Conservation (phyloP, 192 early-diverging fungal genomes). For the Umbelopsis sp. region DNA sequence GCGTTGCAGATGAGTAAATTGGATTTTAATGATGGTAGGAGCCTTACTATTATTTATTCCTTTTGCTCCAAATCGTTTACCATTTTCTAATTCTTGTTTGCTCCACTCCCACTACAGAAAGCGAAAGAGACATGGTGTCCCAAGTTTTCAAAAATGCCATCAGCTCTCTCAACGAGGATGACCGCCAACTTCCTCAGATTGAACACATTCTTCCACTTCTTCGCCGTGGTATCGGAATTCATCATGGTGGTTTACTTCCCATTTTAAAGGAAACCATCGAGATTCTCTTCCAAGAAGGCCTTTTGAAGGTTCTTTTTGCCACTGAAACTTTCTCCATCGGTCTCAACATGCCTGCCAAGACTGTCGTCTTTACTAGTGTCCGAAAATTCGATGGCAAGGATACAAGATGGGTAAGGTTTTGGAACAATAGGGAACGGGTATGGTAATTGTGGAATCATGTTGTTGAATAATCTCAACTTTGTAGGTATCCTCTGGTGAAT, state of each 20-base stretch:
- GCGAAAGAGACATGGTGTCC: conserved; percentile 81
- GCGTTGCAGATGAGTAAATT: conserved; percentile 91
- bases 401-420: conserved; percentile 67
- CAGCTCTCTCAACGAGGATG: conserved; percentile 81
- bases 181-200: conserved; percentile 89
- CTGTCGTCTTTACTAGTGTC: conserved; percentile 93
- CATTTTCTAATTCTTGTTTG: not conserved
- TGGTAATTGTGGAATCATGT: not conserved
- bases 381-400: conserved; percentile 93
- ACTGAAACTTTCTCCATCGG: conserved; percentile 99
- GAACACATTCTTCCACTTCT: conserved; percentile 90
- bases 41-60: not conserved
- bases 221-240: conserved; percentile 92
- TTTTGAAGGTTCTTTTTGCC: conserved; percentile 97
- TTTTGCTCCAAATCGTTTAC: too few relatives aligned
- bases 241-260: conserved; percentile 94
- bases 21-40: conserved; percentile 79
- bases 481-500: conserved; percentile 81
- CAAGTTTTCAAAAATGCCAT: conserved; percentile 90
- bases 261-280: conserved; percentile 97
- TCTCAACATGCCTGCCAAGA: conserved; percentile 99
- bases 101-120: conserved; percentile 41
- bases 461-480: not conserved
- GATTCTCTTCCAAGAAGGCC: conserved; percentile 96
- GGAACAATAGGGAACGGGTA: not conserved